Percentiles rank a stretch among this genome's conserved stretches.
Conservation (phyloP, 108 stramenopile species). For the Fragilaria radians region DNA sequence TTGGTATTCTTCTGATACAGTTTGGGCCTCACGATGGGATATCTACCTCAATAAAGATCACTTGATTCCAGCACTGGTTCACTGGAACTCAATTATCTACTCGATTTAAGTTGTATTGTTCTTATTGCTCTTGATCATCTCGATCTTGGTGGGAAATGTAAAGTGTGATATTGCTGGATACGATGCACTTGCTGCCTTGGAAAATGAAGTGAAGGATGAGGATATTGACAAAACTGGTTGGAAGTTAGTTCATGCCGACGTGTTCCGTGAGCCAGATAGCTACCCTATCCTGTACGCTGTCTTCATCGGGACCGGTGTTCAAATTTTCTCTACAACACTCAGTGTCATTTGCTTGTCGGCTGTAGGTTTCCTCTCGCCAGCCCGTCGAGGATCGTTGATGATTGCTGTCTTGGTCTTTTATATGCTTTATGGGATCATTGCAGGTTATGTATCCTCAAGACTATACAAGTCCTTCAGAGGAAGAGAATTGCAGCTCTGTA, state of each 20-base stretch:
- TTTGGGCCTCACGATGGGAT: conserved; percentile 98
- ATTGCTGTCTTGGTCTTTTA: conserved; percentile 85
- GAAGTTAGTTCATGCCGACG: conserved; percentile 99
- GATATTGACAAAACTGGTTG: conserved; percentile 90
- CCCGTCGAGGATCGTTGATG: conserved; percentile 91
- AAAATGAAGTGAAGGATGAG: conserved; percentile 91
- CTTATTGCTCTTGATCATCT: conserved; percentile 89
- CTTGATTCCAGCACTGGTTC: conserved; percentile 91
- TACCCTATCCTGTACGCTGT: conserved; percentile 96
- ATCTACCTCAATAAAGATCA: conserved; percentile 91
- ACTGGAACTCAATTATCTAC: conserved; percentile 96
- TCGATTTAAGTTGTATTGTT: conserved; percentile 93
- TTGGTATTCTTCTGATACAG: conserved; percentile 84
- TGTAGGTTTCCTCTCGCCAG: conserved; percentile 90
- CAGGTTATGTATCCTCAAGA: conserved; percentile 84
- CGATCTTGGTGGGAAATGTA: conserved; percentile 93
- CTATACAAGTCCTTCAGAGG: conserved; percentile 96
- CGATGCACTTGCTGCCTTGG: conserved; percentile 82
- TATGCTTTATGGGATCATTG: conserved; percentile 83
- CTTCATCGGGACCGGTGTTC: conserved; percentile 90
- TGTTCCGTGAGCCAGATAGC: conserved; percentile 95
- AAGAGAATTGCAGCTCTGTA: conserved; percentile 93
- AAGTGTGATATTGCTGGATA: conserved; percentile 93
- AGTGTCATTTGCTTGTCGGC: conserved; percentile 81
- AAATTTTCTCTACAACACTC: conserved; percentile 58